Base-by-base conservation (phyloP, 176 grass and related monocot species). In the Carex kokanica region DNA sequence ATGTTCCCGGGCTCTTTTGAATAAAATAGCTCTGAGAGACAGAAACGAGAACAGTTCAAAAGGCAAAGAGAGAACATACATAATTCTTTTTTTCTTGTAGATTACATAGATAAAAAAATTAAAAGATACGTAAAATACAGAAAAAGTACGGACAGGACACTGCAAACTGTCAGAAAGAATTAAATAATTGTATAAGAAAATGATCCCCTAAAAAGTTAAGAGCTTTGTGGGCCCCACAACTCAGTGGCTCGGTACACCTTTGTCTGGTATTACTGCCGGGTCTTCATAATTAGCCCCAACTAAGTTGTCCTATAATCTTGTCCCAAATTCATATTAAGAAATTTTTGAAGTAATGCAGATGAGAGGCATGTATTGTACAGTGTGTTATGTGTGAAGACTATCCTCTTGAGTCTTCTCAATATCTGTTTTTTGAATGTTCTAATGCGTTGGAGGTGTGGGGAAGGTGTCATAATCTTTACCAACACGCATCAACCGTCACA, bases 21-120 rank as follows among this genome's bases (percentile, higher is more conserved):
- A 49, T 40, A 45, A 81, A 81, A 63, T 51, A 61, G 9, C 36
- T 81, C 79, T 63, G 57, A 29, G 40, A 81, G 38, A 24, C 32
- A 31, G 17, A 53, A 15, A 60, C 20, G 12, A 53, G 71, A 53
- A 82, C 60, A 82, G 59, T 82, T 82, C 58, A 82, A 52, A 43
- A 23, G 8, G 17, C 3, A 62, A 24, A 60, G 2, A 8, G 8
- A 12, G 52, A 49, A 52, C 40, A 62, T 5, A 41, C 1, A 80
- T 53, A 61, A 61, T 12, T 10, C 11, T 2, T 49, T 49, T 49
- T 0, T 49, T 49, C 10, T 49, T 49, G 2, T 49, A 49, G 45
- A 12, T 49, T 49, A 49, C 15, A n/a, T 41, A n/a, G 32, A 8
- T 40, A 40, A 78, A 51, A 9, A 11, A 29, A 78, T 47, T 43